Evolutionary conservation across 495 filamentous ascomycete genomes (phyloP).

Genomic region (Trichoderma gamsii): DNA sequence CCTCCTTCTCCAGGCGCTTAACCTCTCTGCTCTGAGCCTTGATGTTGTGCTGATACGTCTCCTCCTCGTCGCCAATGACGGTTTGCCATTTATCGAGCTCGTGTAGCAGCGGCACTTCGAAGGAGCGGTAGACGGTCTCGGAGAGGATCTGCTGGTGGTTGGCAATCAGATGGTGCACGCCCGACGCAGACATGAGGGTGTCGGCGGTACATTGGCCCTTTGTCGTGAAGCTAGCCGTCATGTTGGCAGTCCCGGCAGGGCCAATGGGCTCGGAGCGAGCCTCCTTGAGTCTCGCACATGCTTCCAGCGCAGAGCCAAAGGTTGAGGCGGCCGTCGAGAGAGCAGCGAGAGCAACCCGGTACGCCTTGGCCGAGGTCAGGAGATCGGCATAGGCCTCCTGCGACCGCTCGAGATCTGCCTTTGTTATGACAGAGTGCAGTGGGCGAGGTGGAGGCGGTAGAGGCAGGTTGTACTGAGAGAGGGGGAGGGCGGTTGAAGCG

Average conservation of each 20-base stretch:
- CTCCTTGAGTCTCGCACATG: slow-evolving; percentile 58
- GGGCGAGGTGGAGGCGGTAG: slow-evolving; percentile 50
- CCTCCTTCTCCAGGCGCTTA: slow-evolving; percentile 53
- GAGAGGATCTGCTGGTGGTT: slow-evolving; percentile 60
- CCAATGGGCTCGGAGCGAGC: slow-evolving; percentile 45
- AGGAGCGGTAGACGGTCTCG: slow-evolving; percentile 58
- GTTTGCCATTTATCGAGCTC: slow-evolving; percentile 56
- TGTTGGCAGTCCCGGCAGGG: slow-evolving; percentile 25
- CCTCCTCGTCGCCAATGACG: slow-evolving; percentile 54
- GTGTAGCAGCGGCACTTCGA: slow-evolving; percentile 59
- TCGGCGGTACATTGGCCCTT: slow-evolving; percentile 54
- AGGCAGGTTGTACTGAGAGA: slow-evolving; percentile 51
- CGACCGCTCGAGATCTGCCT: slow-evolving; percentile 53
- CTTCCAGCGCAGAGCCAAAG: slow-evolving; percentile 56
- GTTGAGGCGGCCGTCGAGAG: slow-evolving; percentile 52
- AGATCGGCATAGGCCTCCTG: slow-evolving; percentile 56
- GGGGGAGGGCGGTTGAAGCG: slow-evolving; percentile 53
- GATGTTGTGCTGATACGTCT: slow-evolving; percentile 47
- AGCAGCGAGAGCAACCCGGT: slow-evolving; percentile 50
- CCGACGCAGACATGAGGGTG: slow-evolving; percentile 49
- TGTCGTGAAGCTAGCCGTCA: slow-evolving; percentile 44
- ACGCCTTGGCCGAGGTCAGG: slow-evolving; percentile 51
- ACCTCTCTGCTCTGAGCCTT: slow-evolving; percentile 49
- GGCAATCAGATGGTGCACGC: slow-evolving; percentile 58
- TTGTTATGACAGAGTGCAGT: slow-evolving; percentile 51